These are phyloP conservation scores for Kuraishia cidri DNA, from an alignment of 805 yeast species.

Conservation along the genomic window DNA sequence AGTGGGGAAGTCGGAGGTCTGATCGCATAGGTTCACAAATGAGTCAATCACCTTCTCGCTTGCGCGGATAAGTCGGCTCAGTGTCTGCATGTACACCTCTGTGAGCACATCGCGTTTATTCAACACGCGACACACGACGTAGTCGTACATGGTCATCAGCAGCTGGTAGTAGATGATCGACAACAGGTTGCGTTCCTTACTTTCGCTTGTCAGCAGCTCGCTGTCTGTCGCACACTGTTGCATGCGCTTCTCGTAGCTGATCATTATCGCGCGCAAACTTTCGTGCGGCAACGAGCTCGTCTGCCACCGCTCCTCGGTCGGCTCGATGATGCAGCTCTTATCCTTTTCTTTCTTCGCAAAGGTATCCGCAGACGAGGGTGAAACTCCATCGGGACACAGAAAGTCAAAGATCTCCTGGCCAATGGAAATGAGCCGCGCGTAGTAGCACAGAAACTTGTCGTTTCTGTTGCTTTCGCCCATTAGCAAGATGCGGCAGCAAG, in stretches of 20 bases:
- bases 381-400: slow-evolving; percentile 19
- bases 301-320: slow-evolving; percentile 4
- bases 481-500: slow-evolving; percentile 21
- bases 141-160: slow-evolving; percentile 42
- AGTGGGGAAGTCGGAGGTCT: slow-evolving; percentile 34
- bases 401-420: slow-evolving; percentile 41
- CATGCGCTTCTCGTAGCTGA: slow-evolving; percentile 30
- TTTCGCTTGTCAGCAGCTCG: slow-evolving; percentile 20
- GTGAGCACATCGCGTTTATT: slow-evolving; percentile 17
- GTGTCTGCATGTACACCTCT: slow-evolving; percentile 25
- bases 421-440: slow-evolving; percentile 31
- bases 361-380: not conserved
- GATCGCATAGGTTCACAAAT: slow-evolving; percentile 29
- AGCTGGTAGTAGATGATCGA: slow-evolving; percentile 40
- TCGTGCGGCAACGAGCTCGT: slow-evolving; percentile 11
- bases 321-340: not conserved
- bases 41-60: slow-evolving; percentile 37
- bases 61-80: slow-evolving; percentile 31
- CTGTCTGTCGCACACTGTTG: slow-evolving; percentile 29
- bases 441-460: slow-evolving; percentile 34
- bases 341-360: too few species aligned
- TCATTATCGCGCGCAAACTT: slow-evolving; percentile 19
- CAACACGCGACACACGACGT: slow-evolving; percentile 32
- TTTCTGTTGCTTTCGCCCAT: slow-evolving; percentile 25
- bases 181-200: slow-evolving; percentile 28